Base-by-base conservation (phyloP, 805 yeast species). In the Teunomyces kruisii region DNA sequence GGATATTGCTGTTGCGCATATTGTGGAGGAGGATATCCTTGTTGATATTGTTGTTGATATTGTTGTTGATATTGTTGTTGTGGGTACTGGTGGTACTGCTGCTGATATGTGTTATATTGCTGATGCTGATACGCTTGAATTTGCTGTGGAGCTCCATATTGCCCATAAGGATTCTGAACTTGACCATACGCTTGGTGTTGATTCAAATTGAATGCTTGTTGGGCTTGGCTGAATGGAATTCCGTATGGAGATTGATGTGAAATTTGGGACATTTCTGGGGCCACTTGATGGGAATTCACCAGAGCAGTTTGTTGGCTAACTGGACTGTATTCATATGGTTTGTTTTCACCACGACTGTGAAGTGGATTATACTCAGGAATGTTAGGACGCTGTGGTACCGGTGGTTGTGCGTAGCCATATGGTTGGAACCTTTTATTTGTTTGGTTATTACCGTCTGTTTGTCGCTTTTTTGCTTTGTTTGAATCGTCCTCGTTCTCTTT, bases 181-280 rank as follows among this genome's bases (percentile, higher is more conserved):
- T 40, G 45, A 9, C 40, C 43, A 13, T 46, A 48, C 8, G 31
- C 37, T n/a, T 39, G 49, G 14, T 43, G 42, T 17, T 48, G 51
- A 14, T 38, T 35, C 15, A 35, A n/a, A 35, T 35, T 28, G 35
- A 36, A 36, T 3, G 36, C 45, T 26, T 50, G 52, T 39, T 54
- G 61, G n/a, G 42, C 51, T 27, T 49, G 58, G 38, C 50, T 51
- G 38, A 49, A 58, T 13, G 63, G 62, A 9, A 56, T 53, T 5
- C 63, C 63, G 39, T 59, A 57, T 6, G 61, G 59, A 7, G 59
- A 53, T 9, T 47, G 32, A 6, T 31, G 38, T 35, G 38, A 13
- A 24, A 19, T 19, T 9, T 35, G 38, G n/a, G 27, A 5, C 13
- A 35, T 22, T n/a, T 13, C 28, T 22, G 26, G 28, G 7, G 14